These are phyloP conservation scores for Backusella tuberculispora DNA, from an alignment of 192 early-diverging fungal genomes.

Conservation along the genomic window DNA sequence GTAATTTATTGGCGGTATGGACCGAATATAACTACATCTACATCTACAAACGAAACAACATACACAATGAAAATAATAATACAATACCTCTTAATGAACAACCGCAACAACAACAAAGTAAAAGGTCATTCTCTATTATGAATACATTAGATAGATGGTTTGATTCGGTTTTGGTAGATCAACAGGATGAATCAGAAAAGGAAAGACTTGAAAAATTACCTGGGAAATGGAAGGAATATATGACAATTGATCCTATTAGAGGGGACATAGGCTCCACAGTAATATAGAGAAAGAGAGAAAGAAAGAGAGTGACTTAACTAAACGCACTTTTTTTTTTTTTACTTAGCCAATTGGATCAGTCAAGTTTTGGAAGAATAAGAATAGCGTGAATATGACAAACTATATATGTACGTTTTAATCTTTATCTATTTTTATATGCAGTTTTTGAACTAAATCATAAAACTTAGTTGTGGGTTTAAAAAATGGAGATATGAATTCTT, in stretches of 20 bases:
- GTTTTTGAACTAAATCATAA: background rate
- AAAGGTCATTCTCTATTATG: background rate
- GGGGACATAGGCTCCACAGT: constrained; percentile 4
- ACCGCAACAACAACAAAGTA: background rate
- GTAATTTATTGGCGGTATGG: constrained; percentile 30
- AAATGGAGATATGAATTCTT: constrained; percentile 21
- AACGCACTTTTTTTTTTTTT: background rate
- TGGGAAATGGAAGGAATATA: constrained; percentile 1
- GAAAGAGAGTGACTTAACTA: background rate
- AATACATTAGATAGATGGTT: constrained; percentile 13
- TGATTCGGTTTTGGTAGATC: background rate
- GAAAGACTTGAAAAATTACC: background rate
- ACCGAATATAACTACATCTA: constrained; percentile 36
- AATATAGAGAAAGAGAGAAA: background rate
- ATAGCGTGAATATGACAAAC: constrained; percentile 1
- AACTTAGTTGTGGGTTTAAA: constrained; percentile 21
- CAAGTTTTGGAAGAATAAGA: background rate
- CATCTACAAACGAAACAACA: constrained; percentile 38
- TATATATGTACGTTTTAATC: constrained; percentile 19
- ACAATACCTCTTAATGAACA: background rate
- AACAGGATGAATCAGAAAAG: background rate
- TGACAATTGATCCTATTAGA: constrained; percentile 20
- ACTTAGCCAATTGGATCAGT: constrained; percentile 3
- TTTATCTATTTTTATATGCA: background rate
- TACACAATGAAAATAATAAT: background rate